These are phyloP conservation scores for Pseudomassariella vexata DNA, from an alignment of 2,329 filamentous ascomycete species.

Conservation along the genomic window DNA sequence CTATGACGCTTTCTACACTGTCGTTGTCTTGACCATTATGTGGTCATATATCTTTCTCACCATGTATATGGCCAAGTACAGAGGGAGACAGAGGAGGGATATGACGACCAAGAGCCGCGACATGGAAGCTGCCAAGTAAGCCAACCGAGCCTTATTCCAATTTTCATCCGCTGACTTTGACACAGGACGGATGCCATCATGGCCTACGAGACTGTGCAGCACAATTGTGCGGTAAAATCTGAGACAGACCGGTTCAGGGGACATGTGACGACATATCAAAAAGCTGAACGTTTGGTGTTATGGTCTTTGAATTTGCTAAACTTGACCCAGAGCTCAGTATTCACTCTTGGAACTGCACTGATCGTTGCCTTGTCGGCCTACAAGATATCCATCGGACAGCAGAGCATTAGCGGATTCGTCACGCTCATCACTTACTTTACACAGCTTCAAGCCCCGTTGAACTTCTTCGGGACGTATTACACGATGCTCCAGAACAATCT, in stretches of 20 bases:
- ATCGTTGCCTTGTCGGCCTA: constrained; percentile 57
- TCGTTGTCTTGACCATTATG: constrained; percentile 42
- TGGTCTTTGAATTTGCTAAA: constrained; percentile 55
- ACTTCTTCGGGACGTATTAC: constrained; percentile 51
- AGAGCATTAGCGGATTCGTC: constrained; percentile 50
- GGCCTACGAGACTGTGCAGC: constrained; percentile 54
- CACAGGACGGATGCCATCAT: constrained; percentile 38
- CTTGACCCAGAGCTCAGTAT: constrained; percentile 57
- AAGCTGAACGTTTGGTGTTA: constrained; percentile 49
- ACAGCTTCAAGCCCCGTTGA: constrained; percentile 42
- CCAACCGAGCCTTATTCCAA: no score
- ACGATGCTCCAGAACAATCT: constrained; percentile 39
- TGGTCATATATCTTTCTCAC: constrained; percentile 45
- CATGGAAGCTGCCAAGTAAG: constrained; percentile 40
- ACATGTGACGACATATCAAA: constrained; percentile 51
- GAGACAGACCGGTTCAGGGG: constrained; percentile 52
- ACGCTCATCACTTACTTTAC: constrained; percentile 31
- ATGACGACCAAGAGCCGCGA: constrained; percentile 38
- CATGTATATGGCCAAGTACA: constrained; percentile 43
- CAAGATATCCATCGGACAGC: constrained; percentile 50
- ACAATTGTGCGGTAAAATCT: constrained; percentile 55
- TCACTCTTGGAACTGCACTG: constrained; percentile 54
- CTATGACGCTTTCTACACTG: constrained; percentile 41
- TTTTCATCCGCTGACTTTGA: not conserved
- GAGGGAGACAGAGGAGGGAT: constrained; percentile 35